Conservation (phyloP, 140 eudicot genomes). For the Erigeron philadelphicus region DNA sequence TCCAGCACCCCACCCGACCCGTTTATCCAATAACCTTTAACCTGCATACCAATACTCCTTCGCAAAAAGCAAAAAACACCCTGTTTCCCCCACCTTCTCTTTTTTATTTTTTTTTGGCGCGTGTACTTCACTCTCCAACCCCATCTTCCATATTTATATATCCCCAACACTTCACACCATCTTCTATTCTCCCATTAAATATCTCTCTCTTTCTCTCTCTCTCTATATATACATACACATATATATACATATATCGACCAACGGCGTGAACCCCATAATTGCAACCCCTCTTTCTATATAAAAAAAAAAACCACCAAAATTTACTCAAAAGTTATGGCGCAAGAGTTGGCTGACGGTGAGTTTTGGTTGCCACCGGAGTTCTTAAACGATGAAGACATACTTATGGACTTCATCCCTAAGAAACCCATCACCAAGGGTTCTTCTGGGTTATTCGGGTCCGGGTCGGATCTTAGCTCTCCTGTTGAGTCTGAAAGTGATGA, state of each 20-base stretch:
- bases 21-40: slow-evolving; percentile 26
- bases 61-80: slow-evolving; percentile 25
- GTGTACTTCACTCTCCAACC: slow-evolving; percentile 22
- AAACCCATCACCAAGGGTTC: slow-evolving; percentile 4
- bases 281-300: not conserved
- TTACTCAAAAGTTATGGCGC: slow-evolving; percentile 39
- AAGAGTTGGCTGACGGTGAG: slow-evolving; percentile 60
- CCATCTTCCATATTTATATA: slow-evolving; percentile 25
- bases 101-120: not conserved
- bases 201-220: slow-evolving; percentile 9
- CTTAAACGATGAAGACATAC: slow-evolving; percentile 65
- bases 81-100: slow-evolving; percentile 20
- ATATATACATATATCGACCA: not conserved
- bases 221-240: too few species aligned
- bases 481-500: slow-evolving; percentile 85
- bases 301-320: not conserved
- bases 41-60: slow-evolving; percentile 32
- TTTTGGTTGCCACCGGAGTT: slow-evolving; percentile 88
- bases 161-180: slow-evolving; percentile 30
- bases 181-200: slow-evolving; percentile 21
- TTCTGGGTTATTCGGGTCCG: slow-evolving; percentile 15
- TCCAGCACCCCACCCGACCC: slow-evolving; percentile 39
- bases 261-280: slow-evolving; percentile 31
- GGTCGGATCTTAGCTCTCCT: slow-evolving; percentile 65
- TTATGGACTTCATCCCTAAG: slow-evolving; percentile 35